phyloP scores from a whole-genome alignment of 2,329 filamentous ascomycete species.

The Lasiodiplodia hormozganensis region DNA sequence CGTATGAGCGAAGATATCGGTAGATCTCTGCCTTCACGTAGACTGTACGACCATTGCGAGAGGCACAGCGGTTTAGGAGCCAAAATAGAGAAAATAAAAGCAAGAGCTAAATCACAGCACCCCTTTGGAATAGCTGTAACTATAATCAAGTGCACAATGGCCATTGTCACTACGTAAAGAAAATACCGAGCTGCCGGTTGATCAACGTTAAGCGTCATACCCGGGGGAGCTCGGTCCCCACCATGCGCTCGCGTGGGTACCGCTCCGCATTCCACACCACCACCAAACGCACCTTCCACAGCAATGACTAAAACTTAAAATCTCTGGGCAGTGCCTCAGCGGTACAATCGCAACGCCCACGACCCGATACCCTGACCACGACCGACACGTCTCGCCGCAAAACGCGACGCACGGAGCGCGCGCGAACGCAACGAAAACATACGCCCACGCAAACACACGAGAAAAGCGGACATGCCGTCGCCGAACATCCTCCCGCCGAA shows the following conservation, averaged over 20 bases:
- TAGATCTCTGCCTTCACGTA: slow-evolving; percentile 12
- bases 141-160: background rate
- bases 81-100: slow-evolving; percentile 1
- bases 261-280: slow-evolving; percentile 2
- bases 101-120: background rate
- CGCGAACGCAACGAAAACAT: background rate
- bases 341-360: background rate
- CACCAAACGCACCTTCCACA: background rate
- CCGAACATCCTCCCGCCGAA: slow-evolving; percentile 32
- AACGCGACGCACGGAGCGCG: background rate
- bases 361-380: background rate
- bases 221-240: slow-evolving; percentile 5
- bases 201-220: slow-evolving; percentile 13
- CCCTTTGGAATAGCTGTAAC: too few relatives aligned
- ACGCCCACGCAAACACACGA: background rate
- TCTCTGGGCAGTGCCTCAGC: slow-evolving; percentile 6
- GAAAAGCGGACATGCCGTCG: slow-evolving; percentile 11
- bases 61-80: background rate
- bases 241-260: slow-evolving; percentile 12
- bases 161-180: background rate
- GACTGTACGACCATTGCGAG: slow-evolving; percentile 14
- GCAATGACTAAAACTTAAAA: slow-evolving; percentile 8
- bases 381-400: background rate
- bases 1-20: slow-evolving; percentile 20
- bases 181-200: slow-evolving; percentile 7